Base-by-base conservation (phyloP, 495 filamentous ascomycete genomes). In the Tuber borchii region DNA sequence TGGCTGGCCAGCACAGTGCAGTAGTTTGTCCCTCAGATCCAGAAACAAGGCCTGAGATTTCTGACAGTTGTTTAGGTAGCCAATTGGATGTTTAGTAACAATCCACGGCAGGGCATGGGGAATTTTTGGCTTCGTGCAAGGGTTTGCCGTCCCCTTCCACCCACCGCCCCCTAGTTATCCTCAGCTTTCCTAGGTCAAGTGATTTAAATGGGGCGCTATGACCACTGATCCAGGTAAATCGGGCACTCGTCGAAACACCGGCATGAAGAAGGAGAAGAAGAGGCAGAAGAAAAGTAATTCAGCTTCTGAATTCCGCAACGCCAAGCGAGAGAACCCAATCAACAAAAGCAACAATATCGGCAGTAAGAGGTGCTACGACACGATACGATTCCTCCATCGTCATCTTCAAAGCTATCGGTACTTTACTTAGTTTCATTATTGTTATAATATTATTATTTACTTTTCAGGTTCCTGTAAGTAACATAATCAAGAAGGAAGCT, bases 171-270 rank as follows among this genome's bases (percentile, higher is more conserved):
- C 10, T 2, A 31, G 7, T 65, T 31, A 31, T 31, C 56, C 56
- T 65, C 56, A 65, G 56, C 56, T 31, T 6, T 65, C 26, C 26
- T n/a, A 16, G 56, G 56, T 65, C 56, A 65, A 65, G 56, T 65
- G 56, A 65, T 65, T 31, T 31, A 1, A 31, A 65, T 31, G 56
- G n/a, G 56, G 56, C 56, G 56, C 56, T 65, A 31, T 65, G 56
- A 65, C 56, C 56, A 65, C n/a, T 17, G n/a, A 31, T 6, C 56
- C n/a, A 31, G 56, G 56, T 12, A 31, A 65, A 65, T 16, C 3
- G 51, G 51, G 51, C 51, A 61, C 31, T 61, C 51, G 56, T 65
- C 26, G n/a, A 65, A 65, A 65, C n/a, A 65, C 56, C n/a, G 56
- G 26, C n/a, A 61, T 31, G 19, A 61, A 1, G n/a, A 26, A 56